Evolutionary conservation across 495 filamentous ascomycete species (phyloP), one percentile per base, ranked within the genome.

Genomic region (Penicillium angulare): DNA sequence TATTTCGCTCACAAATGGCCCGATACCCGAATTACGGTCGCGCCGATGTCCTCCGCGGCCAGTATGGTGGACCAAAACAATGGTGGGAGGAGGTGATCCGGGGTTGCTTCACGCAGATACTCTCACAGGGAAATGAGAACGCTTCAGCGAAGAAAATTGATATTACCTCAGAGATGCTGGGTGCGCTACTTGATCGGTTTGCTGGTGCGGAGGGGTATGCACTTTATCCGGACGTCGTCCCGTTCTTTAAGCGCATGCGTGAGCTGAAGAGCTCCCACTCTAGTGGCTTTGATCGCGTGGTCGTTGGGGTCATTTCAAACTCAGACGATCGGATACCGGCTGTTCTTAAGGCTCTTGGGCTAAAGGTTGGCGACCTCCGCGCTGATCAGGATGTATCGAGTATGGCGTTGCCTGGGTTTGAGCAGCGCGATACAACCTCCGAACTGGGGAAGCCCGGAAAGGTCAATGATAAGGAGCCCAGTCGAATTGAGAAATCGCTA

Each of bases 271-370:
- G 46, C 23, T 20, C 29, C 20, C 51, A 24, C 0, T 17, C 20
- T 18, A 6, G 21, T 17, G 23, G 39, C 23, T 67, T 65, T 52
- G 60, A 69, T 24, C 50, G 60, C 16, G 56, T 85, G 2, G 55
- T 84, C 7, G 57, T 88, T 0, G 89, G 89, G 4, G 72, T 91
- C 13, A 71, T 92, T 41, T 87, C 86, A 17, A 93, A 92, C 63
- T 90, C 88, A 1, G 88, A 93, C 60, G 82, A 86, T 57, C 78
- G 89, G 0, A 80, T 90, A 1, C 74, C 79, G 7, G 60, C 61
- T 10, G 77, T 92, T 8, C 60, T 92, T 9, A 65, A 74, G 15
- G 80, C 79, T 7, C 60, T 92, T 13, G 86, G 86, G 0, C 49
- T 92, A 17, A 57, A 53, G 6, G 79, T 90, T 2, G 77, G 77